Evolutionary conservation across 441 rosid species (phyloP), one percentile per base, ranked within the genome.

Genomic region (Capsella rubella): DNA sequence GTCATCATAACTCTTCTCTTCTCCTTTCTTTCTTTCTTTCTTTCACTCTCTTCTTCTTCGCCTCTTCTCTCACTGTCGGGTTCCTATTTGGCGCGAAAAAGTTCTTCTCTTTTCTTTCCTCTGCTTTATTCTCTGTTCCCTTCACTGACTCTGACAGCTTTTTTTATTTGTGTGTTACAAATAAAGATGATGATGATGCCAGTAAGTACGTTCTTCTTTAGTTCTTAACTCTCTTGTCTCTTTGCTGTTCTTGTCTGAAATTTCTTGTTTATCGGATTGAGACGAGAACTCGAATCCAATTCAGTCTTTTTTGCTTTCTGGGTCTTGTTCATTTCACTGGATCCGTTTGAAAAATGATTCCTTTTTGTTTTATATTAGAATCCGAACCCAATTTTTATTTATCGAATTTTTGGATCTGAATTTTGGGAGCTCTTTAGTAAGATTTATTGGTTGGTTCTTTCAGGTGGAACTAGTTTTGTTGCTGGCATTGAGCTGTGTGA

Each of bases 381-480:
- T 27, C 1, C 43, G 4, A 11, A 25, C 56, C 56, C 31, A 51
- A 3, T n/a, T 31, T 31, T 5, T 62, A 3, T 28, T 28, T 18
- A 35, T n/a, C 5, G 54, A 34, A 55, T 37, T 57, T 42, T 57
- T 42, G 53, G 75, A 60, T 75, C 58, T 62, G 74, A 62, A 69
- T 34, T 59, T 59, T 31, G 32, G 67, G 45, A 46, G 35, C 27
- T 58, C 61, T 52, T 21, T 11, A 51, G 16, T 42, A 58, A 34
- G 43, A 15, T 40, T 6, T 2, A 3, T 29, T 5, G 31, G 35
- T 34, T 25, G 4, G 3, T 5, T 21, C 6, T 37, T 15, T 27
- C 72, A 77, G 80, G 72, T 77, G 63, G 76, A 31, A 40, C 1
- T 50, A 65, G 53, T 71, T 40, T 64, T 77, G 50, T 49, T 75